Evolutionary conservation across 2,329 filamentous ascomycete genomes (phyloP).

Genomic region (Orbilia blumenaviensis): DNA sequence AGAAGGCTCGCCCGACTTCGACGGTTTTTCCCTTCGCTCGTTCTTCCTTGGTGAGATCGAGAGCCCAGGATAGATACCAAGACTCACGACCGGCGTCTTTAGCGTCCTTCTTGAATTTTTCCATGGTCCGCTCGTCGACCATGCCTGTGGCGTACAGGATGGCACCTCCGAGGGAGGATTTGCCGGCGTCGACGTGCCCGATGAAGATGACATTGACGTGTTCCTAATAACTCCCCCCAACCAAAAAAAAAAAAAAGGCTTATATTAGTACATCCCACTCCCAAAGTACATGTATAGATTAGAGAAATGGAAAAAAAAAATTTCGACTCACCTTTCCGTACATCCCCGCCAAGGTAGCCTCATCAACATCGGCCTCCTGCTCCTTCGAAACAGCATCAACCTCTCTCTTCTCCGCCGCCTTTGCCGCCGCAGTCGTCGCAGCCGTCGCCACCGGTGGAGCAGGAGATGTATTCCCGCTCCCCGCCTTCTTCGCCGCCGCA

Average conservation of each 20-base stretch:
- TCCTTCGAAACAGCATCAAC: constrained; percentile 82
- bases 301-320: not conserved
- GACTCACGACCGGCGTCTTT: constrained; percentile 96
- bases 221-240: constrained; percentile 62
- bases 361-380: constrained; percentile 76
- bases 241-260: not conserved
- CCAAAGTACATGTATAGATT: not conserved
- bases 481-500: constrained; percentile 64
- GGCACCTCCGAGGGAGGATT: constrained; percentile 92
- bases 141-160: constrained; percentile 95
- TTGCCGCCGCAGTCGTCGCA: too few relatives aligned
- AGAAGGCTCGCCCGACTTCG: constrained; percentile 93
- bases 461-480: constrained; percentile 78
- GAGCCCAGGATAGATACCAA: constrained; percentile 98
- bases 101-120: constrained; percentile 96
- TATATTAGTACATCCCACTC: not conserved
- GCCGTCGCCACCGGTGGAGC: too few relatives aligned
- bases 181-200: constrained; percentile 97
- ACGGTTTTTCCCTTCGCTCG: constrained; percentile 97
- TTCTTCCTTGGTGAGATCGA: constrained; percentile 97
- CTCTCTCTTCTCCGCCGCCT: constrained; percentile 66
- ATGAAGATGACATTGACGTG: constrained; percentile 96
- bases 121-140: constrained; percentile 98
- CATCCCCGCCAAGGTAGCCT: constrained; percentile 89
- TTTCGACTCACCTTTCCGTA: constrained; percentile 77